Conservation (phyloP, 805 yeast genomes). For the Nakazawaea laoshanensis region DNA sequence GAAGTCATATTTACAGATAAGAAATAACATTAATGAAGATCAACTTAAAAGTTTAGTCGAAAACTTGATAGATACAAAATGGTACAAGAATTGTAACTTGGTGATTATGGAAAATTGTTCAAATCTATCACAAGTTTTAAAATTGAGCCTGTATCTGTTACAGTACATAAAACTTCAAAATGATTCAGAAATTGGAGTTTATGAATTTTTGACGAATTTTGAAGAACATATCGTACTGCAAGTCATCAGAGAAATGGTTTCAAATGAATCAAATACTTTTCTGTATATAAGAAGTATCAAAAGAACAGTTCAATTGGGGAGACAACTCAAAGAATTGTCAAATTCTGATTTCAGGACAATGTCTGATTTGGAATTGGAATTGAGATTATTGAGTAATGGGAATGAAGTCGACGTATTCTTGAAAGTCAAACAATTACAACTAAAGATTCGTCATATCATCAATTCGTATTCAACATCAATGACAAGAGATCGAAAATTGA, state of each 20-base stretch:
- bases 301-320: not conserved
- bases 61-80: not conserved
- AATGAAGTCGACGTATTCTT: no score
- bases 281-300: not conserved
- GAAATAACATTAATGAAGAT: constrained; percentile 1
- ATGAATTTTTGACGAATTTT: constrained; percentile 1
- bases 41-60: not conserved
- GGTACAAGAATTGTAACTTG: constrained; percentile 5
- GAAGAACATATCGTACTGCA: not conserved
- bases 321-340: no score
- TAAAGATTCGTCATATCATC: no score
- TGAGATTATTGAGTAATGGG: no score
- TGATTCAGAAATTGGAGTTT: constrained; percentile 2
- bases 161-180: not conserved
- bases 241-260: not conserved
- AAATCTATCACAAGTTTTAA: not conserved
- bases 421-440: no score
- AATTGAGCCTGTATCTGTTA: not conserved
- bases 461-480: no score
- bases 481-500: no score
- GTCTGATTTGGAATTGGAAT: no score
- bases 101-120: constrained; percentile 2
- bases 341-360: no score
- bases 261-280: not conserved
- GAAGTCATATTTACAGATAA: constrained; percentile 2